These are phyloP conservation scores for Lactarius quietus DNA, from an alignment of 768 basidiomycete genomes.

Conservation along the genomic window DNA sequence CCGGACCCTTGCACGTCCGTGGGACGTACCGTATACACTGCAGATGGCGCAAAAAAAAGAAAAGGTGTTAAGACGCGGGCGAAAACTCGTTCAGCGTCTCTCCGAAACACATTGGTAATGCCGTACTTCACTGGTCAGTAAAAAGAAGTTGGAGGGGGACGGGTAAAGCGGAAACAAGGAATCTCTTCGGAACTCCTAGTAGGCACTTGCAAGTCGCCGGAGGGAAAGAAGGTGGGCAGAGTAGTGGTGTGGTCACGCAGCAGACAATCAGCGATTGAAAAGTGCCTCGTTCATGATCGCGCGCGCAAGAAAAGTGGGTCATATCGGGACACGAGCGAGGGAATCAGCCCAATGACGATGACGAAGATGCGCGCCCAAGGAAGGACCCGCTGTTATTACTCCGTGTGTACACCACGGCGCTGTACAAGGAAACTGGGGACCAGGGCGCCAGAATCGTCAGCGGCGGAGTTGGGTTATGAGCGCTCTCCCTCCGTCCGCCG, in stretches of 20 bases:
- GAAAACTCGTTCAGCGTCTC: background rate
- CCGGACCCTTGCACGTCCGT: background rate
- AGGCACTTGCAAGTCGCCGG: background rate
- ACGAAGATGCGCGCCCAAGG: background rate
- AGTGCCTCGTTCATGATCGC: constrained; percentile 4
- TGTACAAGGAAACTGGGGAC: background rate
- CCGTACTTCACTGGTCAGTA: constrained; percentile 1
- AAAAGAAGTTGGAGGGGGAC: background rate
- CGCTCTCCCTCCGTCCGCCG: background rate
- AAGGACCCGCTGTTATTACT: background rate
- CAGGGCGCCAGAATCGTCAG: background rate
- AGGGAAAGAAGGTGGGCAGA: background rate
- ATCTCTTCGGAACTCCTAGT: background rate
- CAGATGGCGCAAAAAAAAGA: background rate
- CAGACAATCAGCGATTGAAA: background rate
- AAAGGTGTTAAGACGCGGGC: background rate
- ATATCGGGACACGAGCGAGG: background rate
- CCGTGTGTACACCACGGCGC: background rate
- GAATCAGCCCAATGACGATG: background rate
- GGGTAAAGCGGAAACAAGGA: background rate
- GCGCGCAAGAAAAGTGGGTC: background rate
- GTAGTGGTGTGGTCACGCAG: background rate
- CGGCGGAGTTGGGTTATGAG: background rate
- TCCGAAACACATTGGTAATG: background rate
- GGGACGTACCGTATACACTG: constrained; percentile 6